Evolutionary conservation across 176 grass and related monocot species (phyloP).

Genomic region (Ensete ventricosum): DNA sequence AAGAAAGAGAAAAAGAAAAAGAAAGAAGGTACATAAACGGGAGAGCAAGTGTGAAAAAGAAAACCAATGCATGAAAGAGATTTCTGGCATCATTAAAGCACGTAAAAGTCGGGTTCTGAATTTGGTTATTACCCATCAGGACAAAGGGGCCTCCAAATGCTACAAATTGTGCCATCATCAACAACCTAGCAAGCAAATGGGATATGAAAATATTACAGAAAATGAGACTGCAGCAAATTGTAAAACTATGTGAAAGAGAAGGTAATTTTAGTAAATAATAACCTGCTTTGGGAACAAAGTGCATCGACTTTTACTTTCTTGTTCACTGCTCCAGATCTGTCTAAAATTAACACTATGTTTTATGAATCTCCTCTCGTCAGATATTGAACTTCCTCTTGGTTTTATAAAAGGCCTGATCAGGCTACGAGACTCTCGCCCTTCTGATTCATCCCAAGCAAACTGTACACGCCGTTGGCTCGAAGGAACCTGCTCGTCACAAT

Average conservation of each 20-base stretch:
- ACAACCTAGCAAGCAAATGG: conserved; percentile 36
- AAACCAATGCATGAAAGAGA: no score
- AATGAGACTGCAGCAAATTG: conserved; percentile 1
- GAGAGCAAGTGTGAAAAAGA: no score
- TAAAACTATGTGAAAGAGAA: background rate
- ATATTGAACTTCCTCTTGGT: conserved; percentile 54
- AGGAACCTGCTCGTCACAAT: conserved; percentile 47
- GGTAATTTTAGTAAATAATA: background rate
- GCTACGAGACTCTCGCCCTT: conserved; percentile 51
- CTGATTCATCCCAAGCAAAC: conserved; percentile 54
- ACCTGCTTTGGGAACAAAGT: conserved; percentile 95
- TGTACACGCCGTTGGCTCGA: conserved; percentile 56
- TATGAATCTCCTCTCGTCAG: conserved; percentile 41
- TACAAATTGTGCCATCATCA: conserved; percentile 63
- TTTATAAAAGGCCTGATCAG: conserved; percentile 62
- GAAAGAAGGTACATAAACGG: no score
- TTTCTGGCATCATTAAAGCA: background rate
- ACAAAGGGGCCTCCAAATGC: conserved; percentile 75
- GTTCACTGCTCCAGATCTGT: conserved; percentile 95
- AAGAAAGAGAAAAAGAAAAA: no score
- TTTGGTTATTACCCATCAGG: conserved; percentile 59
- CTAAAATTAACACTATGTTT: conserved; percentile 63
- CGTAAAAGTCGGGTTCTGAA: background rate
- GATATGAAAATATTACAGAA: background rate
- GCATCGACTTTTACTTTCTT: conserved; percentile 60